These are phyloP conservation scores for Fusarium scirpi DNA, from an alignment of 2,329 filamentous ascomycete genomes.

Conservation along the genomic window DNA sequence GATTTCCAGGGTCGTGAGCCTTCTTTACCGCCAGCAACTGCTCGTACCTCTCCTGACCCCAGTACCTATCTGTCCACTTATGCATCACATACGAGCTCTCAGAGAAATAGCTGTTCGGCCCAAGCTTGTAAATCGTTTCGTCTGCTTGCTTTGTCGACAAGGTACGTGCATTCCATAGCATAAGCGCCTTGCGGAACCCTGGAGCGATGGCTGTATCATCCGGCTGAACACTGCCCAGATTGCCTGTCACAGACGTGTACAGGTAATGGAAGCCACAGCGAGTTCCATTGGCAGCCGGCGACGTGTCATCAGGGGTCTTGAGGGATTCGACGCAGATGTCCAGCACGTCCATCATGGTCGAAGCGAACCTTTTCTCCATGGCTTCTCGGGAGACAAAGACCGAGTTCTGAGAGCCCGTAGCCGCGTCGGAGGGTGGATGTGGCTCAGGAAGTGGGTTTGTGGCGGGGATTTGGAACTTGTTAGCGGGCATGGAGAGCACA, in stretches of 20 bases:
- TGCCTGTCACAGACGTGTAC: conserved; percentile 1
- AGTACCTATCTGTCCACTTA: conserved; percentile 10
- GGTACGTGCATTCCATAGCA: conserved; percentile 8
- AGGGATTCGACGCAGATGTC: background rate
- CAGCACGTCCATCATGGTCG: conserved; percentile 13
- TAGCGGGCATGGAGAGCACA: background rate
- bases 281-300: background rate
- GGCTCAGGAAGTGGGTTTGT: background rate
- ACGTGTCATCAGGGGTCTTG: background rate
- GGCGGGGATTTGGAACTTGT: background rate
- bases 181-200: conserved; percentile 2
- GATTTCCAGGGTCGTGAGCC: conserved; percentile 1
- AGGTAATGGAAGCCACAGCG: conserved; percentile 15
- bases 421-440: background rate
- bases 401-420: conserved; percentile 9
- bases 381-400: conserved; percentile 6
- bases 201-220: background rate
- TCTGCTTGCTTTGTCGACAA: background rate
- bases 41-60: background rate
- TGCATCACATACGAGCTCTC: conserved; percentile 19
- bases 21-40: conserved; percentile 8
- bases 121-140: conserved; percentile 12
- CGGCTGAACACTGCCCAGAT: background rate
- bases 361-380: conserved; percentile 1
- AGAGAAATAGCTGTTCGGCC: conserved; percentile 1